phyloP scores from a whole-genome alignment of 163 green algal genomes.

The Chloromonas sp. region DNA sequence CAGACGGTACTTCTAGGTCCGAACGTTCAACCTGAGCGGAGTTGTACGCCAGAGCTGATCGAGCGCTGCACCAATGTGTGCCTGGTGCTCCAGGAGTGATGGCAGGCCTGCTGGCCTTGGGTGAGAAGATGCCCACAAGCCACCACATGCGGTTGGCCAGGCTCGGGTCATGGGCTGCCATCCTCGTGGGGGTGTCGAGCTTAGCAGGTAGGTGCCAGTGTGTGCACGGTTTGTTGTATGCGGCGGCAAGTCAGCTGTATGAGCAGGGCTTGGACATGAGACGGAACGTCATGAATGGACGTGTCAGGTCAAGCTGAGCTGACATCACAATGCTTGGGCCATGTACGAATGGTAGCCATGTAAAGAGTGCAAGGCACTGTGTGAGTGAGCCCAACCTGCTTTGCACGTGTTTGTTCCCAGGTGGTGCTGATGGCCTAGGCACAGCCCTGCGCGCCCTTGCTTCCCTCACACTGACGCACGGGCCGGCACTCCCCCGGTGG shows the following conservation, averaged over 20 bases:
- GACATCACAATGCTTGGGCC: background rate
- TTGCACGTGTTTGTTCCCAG: background rate
- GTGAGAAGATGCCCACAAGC: conserved; percentile 7
- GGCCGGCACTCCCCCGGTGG: background rate
- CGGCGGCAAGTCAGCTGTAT: too few relatives aligned
- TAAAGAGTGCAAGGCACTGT: background rate
- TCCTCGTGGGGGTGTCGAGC: conserved; percentile 10
- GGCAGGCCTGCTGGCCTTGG: conserved; percentile 20
- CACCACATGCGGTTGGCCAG: conserved; percentile 4
- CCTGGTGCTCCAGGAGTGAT: conserved; percentile 7
- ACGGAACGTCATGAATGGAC: background rate
- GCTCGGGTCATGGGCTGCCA: conserved; percentile 15
- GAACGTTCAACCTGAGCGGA: background rate
- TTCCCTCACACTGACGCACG: background rate
- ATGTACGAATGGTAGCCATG: background rate
- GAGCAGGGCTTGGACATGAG: too few relatives aligned
- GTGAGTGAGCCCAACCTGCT: background rate
- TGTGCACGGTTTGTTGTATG: background rate
- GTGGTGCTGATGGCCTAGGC: background rate
- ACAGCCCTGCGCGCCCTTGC: background rate
- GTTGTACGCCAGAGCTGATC: background rate
- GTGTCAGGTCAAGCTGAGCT: background rate
- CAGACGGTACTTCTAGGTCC: background rate
- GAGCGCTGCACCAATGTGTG: background rate
- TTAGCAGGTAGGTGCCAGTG: conserved; percentile 4